Evolutionary conservation across 441 rosid species (phyloP).

Genomic region (Gossypium lobatum): DNA sequence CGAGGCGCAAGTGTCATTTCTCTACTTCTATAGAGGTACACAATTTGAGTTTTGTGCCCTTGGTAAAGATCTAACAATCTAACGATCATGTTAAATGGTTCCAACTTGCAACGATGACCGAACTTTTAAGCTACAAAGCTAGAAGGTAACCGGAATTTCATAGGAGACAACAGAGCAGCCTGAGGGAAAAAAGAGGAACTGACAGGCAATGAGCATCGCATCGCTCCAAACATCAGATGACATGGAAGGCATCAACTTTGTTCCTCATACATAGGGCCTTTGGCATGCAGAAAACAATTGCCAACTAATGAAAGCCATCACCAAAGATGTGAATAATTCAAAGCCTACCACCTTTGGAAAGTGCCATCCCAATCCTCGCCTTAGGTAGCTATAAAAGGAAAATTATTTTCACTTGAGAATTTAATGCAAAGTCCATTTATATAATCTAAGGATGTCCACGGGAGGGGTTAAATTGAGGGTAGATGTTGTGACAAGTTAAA

Average conservation of each 20-base stretch:
- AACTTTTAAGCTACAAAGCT: not conserved
- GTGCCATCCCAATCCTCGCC: conserved; percentile 83
- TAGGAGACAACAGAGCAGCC: not conserved
- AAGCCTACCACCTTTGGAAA: conserved; percentile 79
- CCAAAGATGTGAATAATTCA: conserved; percentile 67
- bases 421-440: not conserved
- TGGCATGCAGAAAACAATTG: conserved; percentile 81
- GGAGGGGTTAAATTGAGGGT: not conserved
- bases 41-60: not conserved
- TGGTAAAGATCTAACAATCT: not conserved
- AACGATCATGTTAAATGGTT: not conserved
- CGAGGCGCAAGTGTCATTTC: not conserved
- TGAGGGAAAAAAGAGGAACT: not conserved
- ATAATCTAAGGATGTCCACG: not conserved
- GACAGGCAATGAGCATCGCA: not conserved
- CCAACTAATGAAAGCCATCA: conserved; percentile 80
- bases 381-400: conserved; percentile 47
- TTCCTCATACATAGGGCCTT: conserved; percentile 56
- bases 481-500: too few relatives aligned
- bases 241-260: not conserved
- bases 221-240: not conserved
- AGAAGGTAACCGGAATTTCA: not conserved
- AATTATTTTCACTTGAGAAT: not conserved
- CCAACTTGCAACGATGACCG: not conserved
- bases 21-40: not conserved